Evolutionary conservation across 2,329 filamentous ascomycete genomes (phyloP).

Genomic region (Aspergillus sp.): DNA sequence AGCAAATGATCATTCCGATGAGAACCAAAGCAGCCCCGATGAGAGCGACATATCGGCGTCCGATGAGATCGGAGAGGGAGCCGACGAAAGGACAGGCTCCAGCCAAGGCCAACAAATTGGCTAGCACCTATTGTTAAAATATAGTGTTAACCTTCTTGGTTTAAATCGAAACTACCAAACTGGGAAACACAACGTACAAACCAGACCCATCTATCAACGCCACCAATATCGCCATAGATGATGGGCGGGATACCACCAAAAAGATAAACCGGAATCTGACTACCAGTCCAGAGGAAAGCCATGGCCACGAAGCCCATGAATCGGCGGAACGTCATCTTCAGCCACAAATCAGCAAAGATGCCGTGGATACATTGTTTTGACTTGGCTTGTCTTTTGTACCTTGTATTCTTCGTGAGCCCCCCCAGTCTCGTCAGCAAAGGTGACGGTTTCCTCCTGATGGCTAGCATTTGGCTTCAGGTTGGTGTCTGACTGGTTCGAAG

Average conservation of each 20-base stretch:
- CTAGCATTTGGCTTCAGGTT: slow-evolving; percentile 32
- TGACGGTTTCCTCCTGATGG: slow-evolving; percentile 51
- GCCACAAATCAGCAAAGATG: too few species aligned
- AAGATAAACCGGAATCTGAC: slow-evolving; percentile 59
- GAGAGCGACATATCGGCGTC: slow-evolving; percentile 60
- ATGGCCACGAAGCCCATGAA: slow-evolving; percentile 59
- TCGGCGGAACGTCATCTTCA: slow-evolving; percentile 50
- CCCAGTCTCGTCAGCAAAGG: slow-evolving; percentile 45
- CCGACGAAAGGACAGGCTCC: slow-evolving; percentile 66
- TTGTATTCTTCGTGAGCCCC: slow-evolving; percentile 30
- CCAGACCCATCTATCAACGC: slow-evolving; percentile 62
- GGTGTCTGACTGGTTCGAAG: slow-evolving; percentile 24
- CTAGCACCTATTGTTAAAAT: slow-evolving; percentile 38
- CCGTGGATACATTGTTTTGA: too few species aligned
- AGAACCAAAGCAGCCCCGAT: slow-evolving; percentile 56
- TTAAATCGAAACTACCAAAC: neutral
- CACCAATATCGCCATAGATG: slow-evolving; percentile 62
- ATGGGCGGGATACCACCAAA: slow-evolving; percentile 54
- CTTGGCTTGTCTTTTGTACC: slow-evolving; percentile 23
- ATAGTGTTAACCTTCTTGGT: neutral
- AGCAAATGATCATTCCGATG: slow-evolving; percentile 60
- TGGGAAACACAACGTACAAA: slow-evolving; percentile 39
- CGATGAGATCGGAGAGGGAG: slow-evolving; percentile 63
- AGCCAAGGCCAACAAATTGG: slow-evolving; percentile 56
- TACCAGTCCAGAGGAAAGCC: slow-evolving; percentile 62